Evolutionary conservation across 2,329 filamentous ascomycete species (phyloP), one percentile per base, ranked within the genome.

Genomic region (Aspergillus sp.): DNA sequence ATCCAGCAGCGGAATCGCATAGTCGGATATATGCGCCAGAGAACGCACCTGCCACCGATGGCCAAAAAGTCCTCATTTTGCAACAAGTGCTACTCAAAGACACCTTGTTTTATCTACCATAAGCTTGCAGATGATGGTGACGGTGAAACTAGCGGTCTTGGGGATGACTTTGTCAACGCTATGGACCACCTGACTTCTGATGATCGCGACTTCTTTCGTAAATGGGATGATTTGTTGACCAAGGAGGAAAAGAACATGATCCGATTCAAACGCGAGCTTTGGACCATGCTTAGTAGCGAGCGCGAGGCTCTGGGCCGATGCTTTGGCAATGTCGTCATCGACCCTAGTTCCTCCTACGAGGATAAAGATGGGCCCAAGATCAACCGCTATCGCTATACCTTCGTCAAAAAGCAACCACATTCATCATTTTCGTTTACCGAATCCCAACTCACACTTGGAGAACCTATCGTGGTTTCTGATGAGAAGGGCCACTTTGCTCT

Each of bases 381-480:
- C 79, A 97, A 98, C 73, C 88, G 92, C 25, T 98, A 90, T 71
- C 86, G 86, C 54, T 99, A 99, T 77, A 90, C 86, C 0, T 92
- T 99, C 64, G 73, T 91, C 69, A 96, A 96, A 72, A 84, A 88
- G 58, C 83, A 83, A 23, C 74, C 83, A 0, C 70, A 79, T 2
- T 67, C 86, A 0, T 83, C 82, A 0, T 93, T 95, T 70, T 96
- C 92, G 0, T 99, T 99, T 70, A 80, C 91, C 1, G 94, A 98
- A 69, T 98, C 93, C 1, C 92, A 98, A 69, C 85, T 99, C 30
- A 86, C 83, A 1, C 83, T 91, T 25, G 94, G 94, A 44, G 95
- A 99, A 71, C 94, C 95, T 0, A 88, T 98, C 53, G 95, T 99
- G n/a, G 85, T 99, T 3, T 98, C 95, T 0, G 95, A 97, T 68